These are phyloP conservation scores for Hypomyces perniciosus DNA, from an alignment of 2,329 filamentous ascomycete genomes.

Conservation along the genomic window DNA sequence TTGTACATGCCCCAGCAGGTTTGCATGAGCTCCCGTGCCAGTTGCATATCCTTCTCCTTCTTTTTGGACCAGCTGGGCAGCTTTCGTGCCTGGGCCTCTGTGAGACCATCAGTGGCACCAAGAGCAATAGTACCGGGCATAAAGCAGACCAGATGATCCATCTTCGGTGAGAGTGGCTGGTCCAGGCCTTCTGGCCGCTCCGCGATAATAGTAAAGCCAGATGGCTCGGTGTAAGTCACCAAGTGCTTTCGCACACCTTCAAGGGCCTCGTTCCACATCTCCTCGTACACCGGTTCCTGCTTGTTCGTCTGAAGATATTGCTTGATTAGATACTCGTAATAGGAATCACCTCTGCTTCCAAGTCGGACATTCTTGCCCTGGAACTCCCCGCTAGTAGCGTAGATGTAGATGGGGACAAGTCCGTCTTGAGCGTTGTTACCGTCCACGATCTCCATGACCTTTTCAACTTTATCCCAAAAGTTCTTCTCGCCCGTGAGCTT, in stretches of 20 bases:
- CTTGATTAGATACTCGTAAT: slow-evolving; percentile 98
- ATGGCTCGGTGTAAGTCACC: slow-evolving; percentile 76
- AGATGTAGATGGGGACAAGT: slow-evolving; percentile 86
- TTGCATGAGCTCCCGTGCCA: slow-evolving; percentile 87
- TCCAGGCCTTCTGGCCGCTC: slow-evolving; percentile 73
- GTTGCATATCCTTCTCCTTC: slow-evolving; percentile 79
- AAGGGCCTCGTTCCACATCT: slow-evolving; percentile 89
- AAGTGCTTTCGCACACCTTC: slow-evolving; percentile 85
- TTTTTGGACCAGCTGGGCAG: slow-evolving; percentile 65
- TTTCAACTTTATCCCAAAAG: slow-evolving; percentile 90
- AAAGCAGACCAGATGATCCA: slow-evolving; percentile 98
- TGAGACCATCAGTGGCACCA: slow-evolving; percentile 71
- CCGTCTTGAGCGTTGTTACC: slow-evolving; percentile 73
- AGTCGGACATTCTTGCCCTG: slow-evolving; percentile 80
- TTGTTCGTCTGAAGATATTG: slow-evolving; percentile 92
- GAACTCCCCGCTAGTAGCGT: slow-evolving; percentile 73
- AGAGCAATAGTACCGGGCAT: slow-evolving; percentile 94
- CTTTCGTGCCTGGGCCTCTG: slow-evolving; percentile 69
- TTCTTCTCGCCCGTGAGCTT: slow-evolving; percentile 88
- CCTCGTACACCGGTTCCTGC: slow-evolving; percentile 76
- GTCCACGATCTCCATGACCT: slow-evolving; percentile 86
- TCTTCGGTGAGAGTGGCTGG: slow-evolving; percentile 69
- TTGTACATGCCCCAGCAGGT: slow-evolving; percentile 99
- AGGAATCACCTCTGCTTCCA: slow-evolving; percentile 91
- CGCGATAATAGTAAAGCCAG: slow-evolving; percentile 80